These are phyloP conservation scores for Jatropha podagrica DNA, from an alignment of 441 rosid species.

Conservation along the genomic window DNA sequence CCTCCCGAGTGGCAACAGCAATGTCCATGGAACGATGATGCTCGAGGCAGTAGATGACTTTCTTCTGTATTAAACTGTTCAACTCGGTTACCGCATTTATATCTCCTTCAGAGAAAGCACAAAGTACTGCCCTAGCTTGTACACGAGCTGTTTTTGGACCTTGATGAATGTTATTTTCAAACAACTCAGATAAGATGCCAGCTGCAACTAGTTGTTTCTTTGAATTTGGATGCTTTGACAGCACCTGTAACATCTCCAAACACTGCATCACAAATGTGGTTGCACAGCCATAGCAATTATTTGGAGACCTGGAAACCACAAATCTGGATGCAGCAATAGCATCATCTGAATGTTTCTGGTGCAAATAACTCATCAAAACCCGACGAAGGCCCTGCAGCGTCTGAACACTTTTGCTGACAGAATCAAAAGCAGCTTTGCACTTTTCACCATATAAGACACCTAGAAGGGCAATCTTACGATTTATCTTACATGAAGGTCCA, in stretches of 20 bases:
- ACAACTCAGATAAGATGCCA: conserved; percentile 91
- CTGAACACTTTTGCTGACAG: conserved; percentile 99
- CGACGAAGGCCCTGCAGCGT: conserved; percentile 99
- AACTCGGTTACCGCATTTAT: conserved; percentile 83
- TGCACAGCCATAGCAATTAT: conserved; percentile 99
- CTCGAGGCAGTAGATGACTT: conserved; percentile 99
- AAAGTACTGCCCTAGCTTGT: conserved; percentile 96
- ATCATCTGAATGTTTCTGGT: conserved; percentile 85
- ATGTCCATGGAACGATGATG: conserved; percentile 99
- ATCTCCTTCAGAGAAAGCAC: conserved; percentile 98
- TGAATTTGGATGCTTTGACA: conserved; percentile 78
- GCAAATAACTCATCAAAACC: conserved; percentile 97
- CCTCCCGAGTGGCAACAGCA: conserved; percentile 96
- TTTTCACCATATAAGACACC: conserved; percentile 99
- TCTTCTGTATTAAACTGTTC: conserved; percentile 93
- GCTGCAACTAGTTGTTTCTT: conserved; percentile 96
- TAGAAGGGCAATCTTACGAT: conserved; percentile 98
- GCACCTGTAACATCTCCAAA: conserved; percentile 89
- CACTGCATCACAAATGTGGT: conserved; percentile 97
- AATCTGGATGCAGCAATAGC: conserved; percentile 71
- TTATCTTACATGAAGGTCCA: conserved; percentile 99
- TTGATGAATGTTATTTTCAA: conserved; percentile 99
- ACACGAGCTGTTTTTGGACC: conserved; percentile 94
- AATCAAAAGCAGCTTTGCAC: conserved; percentile 99
- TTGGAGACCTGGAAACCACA: conserved; percentile 90